These are phyloP conservation scores for Pyrenophora teres DNA, from an alignment of 2,329 filamentous ascomycete genomes.

Conservation along the genomic window DNA sequence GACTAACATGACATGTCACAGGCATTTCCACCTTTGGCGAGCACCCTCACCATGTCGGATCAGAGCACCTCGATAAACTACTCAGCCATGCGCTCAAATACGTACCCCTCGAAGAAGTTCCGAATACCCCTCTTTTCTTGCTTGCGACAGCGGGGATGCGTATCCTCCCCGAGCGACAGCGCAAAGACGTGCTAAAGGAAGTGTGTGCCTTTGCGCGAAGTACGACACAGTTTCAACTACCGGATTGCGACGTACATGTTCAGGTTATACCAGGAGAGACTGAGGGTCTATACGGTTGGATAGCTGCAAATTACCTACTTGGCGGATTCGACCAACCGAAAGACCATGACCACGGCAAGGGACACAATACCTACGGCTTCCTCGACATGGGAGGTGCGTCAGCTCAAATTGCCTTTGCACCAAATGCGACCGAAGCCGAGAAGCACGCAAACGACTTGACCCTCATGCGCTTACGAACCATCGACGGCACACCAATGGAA, in stretches of 20 bases:
- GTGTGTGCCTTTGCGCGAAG: constrained; percentile 82
- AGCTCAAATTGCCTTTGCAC: constrained; percentile 96
- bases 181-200: constrained; percentile 71
- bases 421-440: constrained; percentile 85
- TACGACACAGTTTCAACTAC: constrained; percentile 79
- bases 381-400: constrained; percentile 98
- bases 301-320: constrained; percentile 92
- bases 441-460: constrained; percentile 91
- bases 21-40: constrained; percentile 86
- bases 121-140: constrained; percentile 88
- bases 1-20: constrained; percentile 33
- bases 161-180: constrained; percentile 74
- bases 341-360: constrained; percentile 78
- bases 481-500: constrained; percentile 78
- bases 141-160: constrained; percentile 97
- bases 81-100: constrained; percentile 80
- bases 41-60: constrained; percentile 74
- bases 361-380: constrained; percentile 94
- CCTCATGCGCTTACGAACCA: constrained; percentile 78
- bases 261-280: constrained; percentile 96
- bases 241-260: constrained; percentile 87
- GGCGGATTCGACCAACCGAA: constrained; percentile 83
- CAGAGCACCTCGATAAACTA: constrained; percentile 78
- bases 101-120: constrained; percentile 75
- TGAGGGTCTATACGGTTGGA: constrained; percentile 95